Percentiles rank a stretch among this genome's conserved stretches.
Evolutionary conservation across 140 eudicot genomes (phyloP).

Genomic region (Anethum foeniculum): DNA sequence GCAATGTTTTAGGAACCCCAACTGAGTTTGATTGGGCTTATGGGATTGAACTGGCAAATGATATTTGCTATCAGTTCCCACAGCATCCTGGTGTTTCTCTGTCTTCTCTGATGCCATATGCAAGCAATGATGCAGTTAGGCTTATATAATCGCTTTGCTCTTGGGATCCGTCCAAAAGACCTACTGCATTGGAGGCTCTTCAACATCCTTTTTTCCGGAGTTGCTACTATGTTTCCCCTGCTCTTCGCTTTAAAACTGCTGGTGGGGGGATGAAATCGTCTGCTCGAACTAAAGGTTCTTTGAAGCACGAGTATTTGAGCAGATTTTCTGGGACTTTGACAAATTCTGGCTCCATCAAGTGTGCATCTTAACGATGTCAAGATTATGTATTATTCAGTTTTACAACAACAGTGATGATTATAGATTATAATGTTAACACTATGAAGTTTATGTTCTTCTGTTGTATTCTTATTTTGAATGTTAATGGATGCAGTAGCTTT

Average conservation of each 20-base stretch:
- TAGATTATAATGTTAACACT: too few relatives aligned
- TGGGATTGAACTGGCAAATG: conserved; percentile 37
- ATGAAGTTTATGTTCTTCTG: neutral
- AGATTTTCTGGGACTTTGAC: neutral
- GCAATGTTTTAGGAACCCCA: conserved; percentile 64
- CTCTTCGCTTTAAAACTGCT: conserved; percentile 47
- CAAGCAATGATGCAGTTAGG: conserved; percentile 42
- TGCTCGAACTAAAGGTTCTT: neutral
- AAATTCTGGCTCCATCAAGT: neutral
- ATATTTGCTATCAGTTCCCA: conserved; percentile 59
- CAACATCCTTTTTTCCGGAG: conserved; percentile 87
- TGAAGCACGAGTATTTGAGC: neutral
- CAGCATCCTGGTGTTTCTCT: conserved; percentile 61
- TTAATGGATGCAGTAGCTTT: neutral
- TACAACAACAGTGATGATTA: too few relatives aligned
- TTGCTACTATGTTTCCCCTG: conserved; percentile 47
- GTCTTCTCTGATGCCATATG: conserved; percentile 30
- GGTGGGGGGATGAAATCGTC: conserved; percentile 18
- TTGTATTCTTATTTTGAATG: neutral
- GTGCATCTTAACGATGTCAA: neutral
- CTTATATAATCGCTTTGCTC: conserved; percentile 65
- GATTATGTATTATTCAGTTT: too few relatives aligned
- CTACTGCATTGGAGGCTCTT: conserved; percentile 74
- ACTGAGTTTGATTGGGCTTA: conserved; percentile 41
- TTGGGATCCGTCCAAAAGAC: conserved; percentile 90